Percentiles rank a stretch among this genome's conserved stretches.
Evolutionary conservation across 129 eudicot species (phyloP).

Genomic region (Rutidosis leptorrhynchoides): DNA sequence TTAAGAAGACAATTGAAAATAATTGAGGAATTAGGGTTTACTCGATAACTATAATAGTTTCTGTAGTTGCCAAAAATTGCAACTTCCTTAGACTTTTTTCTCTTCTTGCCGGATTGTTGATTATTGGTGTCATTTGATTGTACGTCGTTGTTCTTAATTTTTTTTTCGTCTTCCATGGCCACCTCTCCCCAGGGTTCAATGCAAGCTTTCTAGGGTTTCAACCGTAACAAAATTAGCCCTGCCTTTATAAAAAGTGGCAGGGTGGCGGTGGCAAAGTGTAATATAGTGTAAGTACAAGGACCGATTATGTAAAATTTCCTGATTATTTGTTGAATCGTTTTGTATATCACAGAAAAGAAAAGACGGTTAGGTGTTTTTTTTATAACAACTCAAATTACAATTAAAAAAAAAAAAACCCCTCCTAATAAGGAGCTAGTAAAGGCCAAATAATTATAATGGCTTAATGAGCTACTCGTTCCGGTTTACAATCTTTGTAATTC

Average conservation of each 20-base stretch:
- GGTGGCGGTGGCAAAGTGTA: neutral
- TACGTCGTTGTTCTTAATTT: slow-evolving; percentile 9
- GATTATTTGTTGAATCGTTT: too few relatives aligned
- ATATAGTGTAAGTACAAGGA: neutral
- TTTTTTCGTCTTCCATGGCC: slow-evolving; percentile 19
- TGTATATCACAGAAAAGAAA: too few relatives aligned
- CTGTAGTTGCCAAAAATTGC: slow-evolving; percentile 86
- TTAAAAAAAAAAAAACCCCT: too few relatives aligned
- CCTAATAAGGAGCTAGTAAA: too few relatives aligned
- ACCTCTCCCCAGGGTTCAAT: slow-evolving; percentile 22
- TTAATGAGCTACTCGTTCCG: too few relatives aligned
- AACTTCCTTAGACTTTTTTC: slow-evolving; percentile 61
- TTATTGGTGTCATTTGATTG: slow-evolving; percentile 10
- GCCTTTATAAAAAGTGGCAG: neutral
- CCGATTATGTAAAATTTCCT: neutral
- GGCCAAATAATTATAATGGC: too few relatives aligned
- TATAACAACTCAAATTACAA: too few relatives aligned
- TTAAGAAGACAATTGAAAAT: neutral
- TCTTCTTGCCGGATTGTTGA: slow-evolving; percentile 33
- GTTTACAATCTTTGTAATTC: too few relatives aligned
- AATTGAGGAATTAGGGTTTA: slow-evolving; percentile 31
- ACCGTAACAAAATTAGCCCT: neutral
- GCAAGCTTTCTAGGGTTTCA: slow-evolving; percentile 8
- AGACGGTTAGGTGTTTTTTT: too few relatives aligned
- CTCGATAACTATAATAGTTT: slow-evolving; percentile 80